Base-by-base conservation (phyloP, 2,329 filamentous ascomycete genomes). In the Immersiporthe knoxdaviesiana region DNA sequence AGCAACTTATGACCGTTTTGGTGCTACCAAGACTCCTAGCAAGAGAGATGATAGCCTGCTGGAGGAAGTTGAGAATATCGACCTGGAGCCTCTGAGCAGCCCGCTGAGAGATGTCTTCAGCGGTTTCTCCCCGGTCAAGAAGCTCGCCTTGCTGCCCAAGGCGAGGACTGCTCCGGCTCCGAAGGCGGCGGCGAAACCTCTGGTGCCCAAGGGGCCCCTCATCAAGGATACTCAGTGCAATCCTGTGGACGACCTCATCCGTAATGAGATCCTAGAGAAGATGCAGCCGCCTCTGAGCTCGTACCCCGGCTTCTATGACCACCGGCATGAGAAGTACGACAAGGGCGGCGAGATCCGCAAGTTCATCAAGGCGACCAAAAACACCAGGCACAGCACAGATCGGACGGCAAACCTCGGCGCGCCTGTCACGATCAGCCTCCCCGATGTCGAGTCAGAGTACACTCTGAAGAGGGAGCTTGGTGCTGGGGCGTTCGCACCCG, bases 401-500 rank as follows among this genome's bases (percentile, higher is more conserved):
- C 91, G 88, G 63, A 83, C 85, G 1, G 85, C 84, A 12, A 87
- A 88, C 35, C 79, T 89, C 2, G 80, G 85, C 0, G 82, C 87
- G 58, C 85, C 89, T 0, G 89, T 92, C 0, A 83, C 87, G 4
- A 84, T 98, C 30, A 83, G 88, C 56, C 92, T 97, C 70, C 84
- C 88, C 0, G 88, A 88, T 52, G 84, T 87, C 2, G 81, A 86
- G 30, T 84, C 89, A 52, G 87, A 85, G 56, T 99, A 97, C 79
- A 91, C 88, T 1, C 81, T 98, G 68, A 93, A 91, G 76, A 89
- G 91, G 63, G 94, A 98, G 78, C 88, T 99, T 16, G 96, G 96
- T 1, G 92, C 94, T 37, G 96, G 96, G 11, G 96, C 96, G 0
- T 99, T 97, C 79, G 96, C 95, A 0, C 95, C 96, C 0, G 96